Evolutionary conservation across 2,329 filamentous ascomycete genomes (phyloP), one percentile per base, ranked within the genome.

Genomic region (Nemania sp.): DNA sequence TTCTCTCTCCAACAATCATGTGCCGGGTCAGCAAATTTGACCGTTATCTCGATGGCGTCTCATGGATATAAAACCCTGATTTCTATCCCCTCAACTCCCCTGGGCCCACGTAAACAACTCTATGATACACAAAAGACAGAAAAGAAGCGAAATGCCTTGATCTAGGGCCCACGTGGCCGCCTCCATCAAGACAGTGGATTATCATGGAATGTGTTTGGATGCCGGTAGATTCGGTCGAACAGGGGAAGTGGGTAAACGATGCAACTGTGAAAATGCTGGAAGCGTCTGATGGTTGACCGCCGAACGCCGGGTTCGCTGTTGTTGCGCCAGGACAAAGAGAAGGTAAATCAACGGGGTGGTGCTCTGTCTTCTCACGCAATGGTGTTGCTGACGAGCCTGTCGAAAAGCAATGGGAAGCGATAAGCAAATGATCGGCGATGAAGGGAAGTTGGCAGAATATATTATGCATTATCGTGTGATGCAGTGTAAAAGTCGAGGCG

Each of bases 21-120:
- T 57, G 48, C 25, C 39, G 12, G 45, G 42, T 29, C 57, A 15
- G 12, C 20, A 48, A 60, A 25, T 53, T 32, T 43, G 48, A 53
- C 42, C 37, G 49, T 46, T 11, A 32, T 54, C 45, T 54, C 46
- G 46, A 54, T 45, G 48, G 40, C 50, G 55, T 57, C 49, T 63
- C 63, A 52, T 62, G 59, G 63, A 65, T 62, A 51, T 37, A 63
- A 59, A 65, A 63, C 56, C 61, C 59, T 39, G 48, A 55, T 52
- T 57, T 66, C 65, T 71, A 70, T 68, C 64, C 65, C 62, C 64
- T 59, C 65, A 71, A 70, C 68, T 69, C 69, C 68, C 57, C 57
- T 59, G 40, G 54, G 46, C 53, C 53, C 63, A 60, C 55, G 48
- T 61, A 57, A 65, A 60, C 53, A 67, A 59, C 53, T 71, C 67